Evolutionary conservation across 768 basidiomycete genomes (phyloP).

Genomic region (Trametes punicea): DNA sequence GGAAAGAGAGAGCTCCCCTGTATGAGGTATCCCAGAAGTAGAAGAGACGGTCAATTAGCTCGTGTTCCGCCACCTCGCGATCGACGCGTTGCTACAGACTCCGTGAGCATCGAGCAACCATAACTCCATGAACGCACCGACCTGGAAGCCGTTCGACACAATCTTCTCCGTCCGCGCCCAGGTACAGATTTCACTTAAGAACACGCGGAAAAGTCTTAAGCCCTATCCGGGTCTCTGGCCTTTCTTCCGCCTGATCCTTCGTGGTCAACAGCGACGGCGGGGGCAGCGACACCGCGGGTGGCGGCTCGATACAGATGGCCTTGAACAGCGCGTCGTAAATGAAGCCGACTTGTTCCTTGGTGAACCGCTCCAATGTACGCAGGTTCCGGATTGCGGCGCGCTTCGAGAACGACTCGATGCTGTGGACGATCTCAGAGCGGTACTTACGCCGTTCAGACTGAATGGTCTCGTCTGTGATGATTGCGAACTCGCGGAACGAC

Average conservation of each 20-base stretch:
- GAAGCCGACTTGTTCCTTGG: constrained; percentile 81
- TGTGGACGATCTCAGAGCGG: constrained; percentile 86
- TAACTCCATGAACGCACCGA: too few relatives aligned
- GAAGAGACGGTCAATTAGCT: constrained; percentile 90
- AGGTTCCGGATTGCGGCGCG: constrained; percentile 88
- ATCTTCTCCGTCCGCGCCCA: constrained; percentile 96
- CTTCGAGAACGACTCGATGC: constrained; percentile 92
- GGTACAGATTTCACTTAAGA: constrained; percentile 88
- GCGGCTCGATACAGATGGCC: constrained; percentile 75
- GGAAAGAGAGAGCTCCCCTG: constrained; percentile 84
- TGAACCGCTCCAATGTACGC: constrained; percentile 72
- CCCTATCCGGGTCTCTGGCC: constrained; percentile 87
- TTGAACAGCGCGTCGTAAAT: constrained; percentile 93
- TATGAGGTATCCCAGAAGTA: constrained; percentile 89
- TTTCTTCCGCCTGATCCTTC: constrained; percentile 60
- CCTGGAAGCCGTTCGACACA: constrained; percentile 89
- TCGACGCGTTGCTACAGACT: constrained; percentile 73
- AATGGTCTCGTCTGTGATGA: constrained; percentile 95
- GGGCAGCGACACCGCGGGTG: constrained; percentile 46
- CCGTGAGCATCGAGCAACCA: not conserved
- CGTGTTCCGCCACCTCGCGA: constrained; percentile 90
- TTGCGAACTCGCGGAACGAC: constrained; percentile 95
- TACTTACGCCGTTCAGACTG: constrained; percentile 79
- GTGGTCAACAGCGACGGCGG: constrained; percentile 50
- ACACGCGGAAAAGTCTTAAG: constrained; percentile 81